Evolutionary conservation across 768 basidiomycete genomes (phyloP), one percentile per base, ranked within the genome.

Genomic region (Mycena crocata): DNA sequence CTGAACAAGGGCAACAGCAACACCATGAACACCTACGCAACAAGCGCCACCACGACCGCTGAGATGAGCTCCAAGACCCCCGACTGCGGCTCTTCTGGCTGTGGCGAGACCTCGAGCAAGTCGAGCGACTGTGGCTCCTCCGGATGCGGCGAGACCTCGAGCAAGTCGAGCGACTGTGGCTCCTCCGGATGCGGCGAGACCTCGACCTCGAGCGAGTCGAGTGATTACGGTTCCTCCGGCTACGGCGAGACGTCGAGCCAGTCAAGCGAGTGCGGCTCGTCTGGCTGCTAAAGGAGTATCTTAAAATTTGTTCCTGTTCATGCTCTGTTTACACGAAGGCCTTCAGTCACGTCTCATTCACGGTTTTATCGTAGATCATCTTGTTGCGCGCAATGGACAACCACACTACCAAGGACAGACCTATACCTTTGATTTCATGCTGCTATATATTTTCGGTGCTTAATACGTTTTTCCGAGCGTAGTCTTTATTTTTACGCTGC

Each of bases 1-100:
- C 76, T 90, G 73, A 83, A 73, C 10, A 55, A 78, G 21, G 87
- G 87, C 12, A 89, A 87, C 80, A 82, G 79, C 80, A 80, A 86
- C 78, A 62, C 34, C 63, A 79, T 77, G 71, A 87, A 86, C 76
- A 85, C 84, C 32, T 86, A 86, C 21, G 59, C 59, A 39, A 48
- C 51, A 21, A 66, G 54, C 52, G 17, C 49, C 21, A 61, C 65
- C 35, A 42, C 45, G 5, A 40, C 54, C 35, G 21, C 54, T 13
- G 10, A 28, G 46, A 21, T 35, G 42, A 34, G 45, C 45, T 34
- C 35, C 28, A 15, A 24, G 26, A 49, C 42, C 28, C n/a, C n/a
- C n/a, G n/a, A n/a, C n/a, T n/a, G n/a, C n/a, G 23, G 23, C 32
- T 46, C 56, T 31, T 57, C 56, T 2, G 45, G 8, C 56, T 44